A percentile compares a stretch with the other conserved stretches of the same genome.
These are phyloP conservation scores for Lichtheimia ornata DNA, from an alignment of 371 early-diverging fungal species.

Conservation along the genomic window DNA sequence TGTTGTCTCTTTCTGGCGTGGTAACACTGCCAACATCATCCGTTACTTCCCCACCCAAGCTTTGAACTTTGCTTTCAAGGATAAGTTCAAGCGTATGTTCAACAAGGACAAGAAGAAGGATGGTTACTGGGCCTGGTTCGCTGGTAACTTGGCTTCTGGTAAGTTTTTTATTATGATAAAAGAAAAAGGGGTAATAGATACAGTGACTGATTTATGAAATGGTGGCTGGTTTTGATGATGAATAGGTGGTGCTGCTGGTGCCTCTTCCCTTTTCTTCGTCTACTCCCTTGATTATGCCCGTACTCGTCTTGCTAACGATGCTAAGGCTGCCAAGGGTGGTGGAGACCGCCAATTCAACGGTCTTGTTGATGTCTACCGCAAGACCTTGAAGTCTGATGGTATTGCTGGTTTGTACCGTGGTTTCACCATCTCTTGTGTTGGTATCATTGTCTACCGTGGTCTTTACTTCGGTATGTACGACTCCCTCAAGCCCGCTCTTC, in stretches of 20 bases:
- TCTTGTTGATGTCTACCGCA: slow-evolving; percentile 71
- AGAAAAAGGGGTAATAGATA: neutral
- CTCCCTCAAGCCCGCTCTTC: slow-evolving; percentile 72
- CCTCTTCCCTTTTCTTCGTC: slow-evolving; percentile 45
- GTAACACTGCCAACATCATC: slow-evolving; percentile 81
- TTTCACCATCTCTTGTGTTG: slow-evolving; percentile 75
- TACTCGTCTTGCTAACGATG: slow-evolving; percentile 84
- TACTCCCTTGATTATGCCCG: slow-evolving; percentile 87
- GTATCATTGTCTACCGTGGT: slow-evolving; percentile 83
- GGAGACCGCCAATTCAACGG: slow-evolving; percentile 80
- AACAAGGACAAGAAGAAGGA: slow-evolving; percentile 64
- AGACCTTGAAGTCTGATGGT: slow-evolving; percentile 72
- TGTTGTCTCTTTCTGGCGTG: slow-evolving; percentile 72
- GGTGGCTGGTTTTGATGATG: no score
- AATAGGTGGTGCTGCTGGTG: slow-evolving; percentile 75
- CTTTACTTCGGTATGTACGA: slow-evolving; percentile 83
- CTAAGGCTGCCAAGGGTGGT: slow-evolving; percentile 67
- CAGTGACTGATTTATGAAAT: no score
- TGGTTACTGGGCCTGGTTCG: slow-evolving; percentile 76
- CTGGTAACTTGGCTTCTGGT: slow-evolving; percentile 74
- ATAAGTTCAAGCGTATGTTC: slow-evolving; percentile 82
- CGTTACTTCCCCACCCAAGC: slow-evolving; percentile 91
- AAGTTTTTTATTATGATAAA: neutral
- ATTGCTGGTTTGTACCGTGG: slow-evolving; percentile 83
- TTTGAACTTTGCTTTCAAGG: slow-evolving; percentile 83